A percentile compares a stretch with the other conserved stretches of the same genome.
Evolutionary conservation across 2,329 filamentous ascomycete species (phyloP).

Genomic region (Claviceps purpurea): DNA sequence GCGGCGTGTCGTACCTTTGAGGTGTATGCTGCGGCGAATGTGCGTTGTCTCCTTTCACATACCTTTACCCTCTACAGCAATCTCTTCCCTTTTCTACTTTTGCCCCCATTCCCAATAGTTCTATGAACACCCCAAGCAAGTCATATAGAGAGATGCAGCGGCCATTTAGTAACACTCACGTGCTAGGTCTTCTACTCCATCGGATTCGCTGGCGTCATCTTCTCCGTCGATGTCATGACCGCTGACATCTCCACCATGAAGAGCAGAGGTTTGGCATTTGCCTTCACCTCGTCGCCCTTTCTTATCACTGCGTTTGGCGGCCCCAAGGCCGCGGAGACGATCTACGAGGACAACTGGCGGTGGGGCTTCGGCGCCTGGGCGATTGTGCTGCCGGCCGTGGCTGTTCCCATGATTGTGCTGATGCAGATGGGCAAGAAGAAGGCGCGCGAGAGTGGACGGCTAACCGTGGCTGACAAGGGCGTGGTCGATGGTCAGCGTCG

Average conservation of each 20-base stretch:
- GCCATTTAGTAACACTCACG: not conserved
- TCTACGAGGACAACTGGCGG: conserved; percentile 19
- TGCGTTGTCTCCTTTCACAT: conserved; percentile 6
- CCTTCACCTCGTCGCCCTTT: conserved; percentile 27
- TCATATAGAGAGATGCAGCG: not conserved
- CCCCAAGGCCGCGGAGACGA: conserved; percentile 18
- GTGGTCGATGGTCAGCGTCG: conserved; percentile 15
- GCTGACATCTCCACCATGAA: conserved; percentile 41
- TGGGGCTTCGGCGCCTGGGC: conserved; percentile 44
- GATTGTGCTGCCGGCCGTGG: conserved; percentile 41
- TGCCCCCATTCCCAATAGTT: not conserved
- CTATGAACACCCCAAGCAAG: not conserved
- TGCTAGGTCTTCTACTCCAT: conserved; percentile 46
- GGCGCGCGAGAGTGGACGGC: conserved; percentile 32
- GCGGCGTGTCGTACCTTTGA: conserved; percentile 35
- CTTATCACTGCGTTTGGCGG: conserved; percentile 33
- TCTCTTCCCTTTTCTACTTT: not conserved
- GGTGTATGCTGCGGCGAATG: conserved; percentile 38
- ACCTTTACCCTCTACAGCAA: not conserved
- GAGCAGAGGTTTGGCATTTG: conserved; percentile 25
- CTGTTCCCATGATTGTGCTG: conserved; percentile 40
- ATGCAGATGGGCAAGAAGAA: conserved; percentile 41
- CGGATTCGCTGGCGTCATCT: conserved; percentile 46
- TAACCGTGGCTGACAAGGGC: not conserved
- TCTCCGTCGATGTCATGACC: conserved; percentile 50